A percentile compares a stretch with the other conserved stretches of the same genome.
Conservation (phyloP, 306 rosid genomes). For the Amphicarpaea edgeworthii region DNA sequence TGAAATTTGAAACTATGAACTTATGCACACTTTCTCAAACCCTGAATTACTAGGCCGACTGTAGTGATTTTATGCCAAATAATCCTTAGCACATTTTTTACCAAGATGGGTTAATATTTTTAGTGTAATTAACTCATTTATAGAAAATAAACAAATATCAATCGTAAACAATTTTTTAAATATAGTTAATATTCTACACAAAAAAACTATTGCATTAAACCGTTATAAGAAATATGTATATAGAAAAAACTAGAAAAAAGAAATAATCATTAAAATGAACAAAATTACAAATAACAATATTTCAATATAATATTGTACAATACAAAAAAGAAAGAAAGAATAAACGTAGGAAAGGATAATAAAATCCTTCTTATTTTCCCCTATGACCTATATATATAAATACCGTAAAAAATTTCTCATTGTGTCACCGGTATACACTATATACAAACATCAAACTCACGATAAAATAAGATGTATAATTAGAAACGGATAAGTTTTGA, state of each 20-base stretch:
- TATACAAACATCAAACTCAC: slow-evolving; percentile 8
- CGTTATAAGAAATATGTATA: not conserved
- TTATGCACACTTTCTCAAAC: no score
- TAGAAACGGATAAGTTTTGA: not conserved
- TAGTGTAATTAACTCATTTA: no score
- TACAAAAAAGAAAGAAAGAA: not conserved
- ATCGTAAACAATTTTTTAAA: not conserved
- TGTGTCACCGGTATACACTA: not conserved
- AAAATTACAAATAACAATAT: not conserved
- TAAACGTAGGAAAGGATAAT: not conserved
- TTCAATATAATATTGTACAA: not conserved
- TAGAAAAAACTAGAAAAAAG: not conserved
- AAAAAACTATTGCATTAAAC: not conserved
- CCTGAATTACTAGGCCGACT: no score
- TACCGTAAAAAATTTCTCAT: not conserved
- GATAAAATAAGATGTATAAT: not conserved
- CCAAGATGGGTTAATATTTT: no score
- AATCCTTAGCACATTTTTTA: no score
- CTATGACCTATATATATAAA: not conserved
- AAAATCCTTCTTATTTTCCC: not conserved
- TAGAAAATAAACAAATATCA: no score
- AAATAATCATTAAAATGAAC: not conserved
- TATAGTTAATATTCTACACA: no score
- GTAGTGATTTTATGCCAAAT: no score
- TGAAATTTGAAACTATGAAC: no score